These are phyloP conservation scores for Candida frijolesensis DNA, from an alignment of 1,139 yeast species.

Conservation along the genomic window DNA sequence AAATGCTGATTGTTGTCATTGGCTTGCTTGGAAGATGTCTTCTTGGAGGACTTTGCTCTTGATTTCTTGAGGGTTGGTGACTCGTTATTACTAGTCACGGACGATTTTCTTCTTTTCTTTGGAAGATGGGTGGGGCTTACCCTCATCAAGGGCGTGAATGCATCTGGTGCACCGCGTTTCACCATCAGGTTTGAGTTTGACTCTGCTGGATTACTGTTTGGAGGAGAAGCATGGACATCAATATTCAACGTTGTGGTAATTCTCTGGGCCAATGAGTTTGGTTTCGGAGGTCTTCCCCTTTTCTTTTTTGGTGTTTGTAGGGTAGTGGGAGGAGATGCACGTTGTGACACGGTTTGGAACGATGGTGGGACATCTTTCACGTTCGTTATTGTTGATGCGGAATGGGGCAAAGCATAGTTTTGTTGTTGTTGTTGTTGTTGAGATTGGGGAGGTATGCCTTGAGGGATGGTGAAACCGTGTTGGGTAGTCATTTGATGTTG, in stretches of 20 bases:
- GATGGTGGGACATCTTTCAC: slow-evolving; percentile 3
- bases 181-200: slow-evolving; percentile 43
- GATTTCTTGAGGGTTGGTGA: slow-evolving; percentile 17
- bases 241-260: slow-evolving; percentile 48
- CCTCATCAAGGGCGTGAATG: slow-evolving; percentile 50
- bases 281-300: slow-evolving; percentile 53
- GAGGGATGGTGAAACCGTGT: slow-evolving; percentile 3
- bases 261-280: slow-evolving; percentile 40
- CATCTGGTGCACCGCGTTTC: slow-evolving; percentile 48
- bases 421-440: slow-evolving; percentile 3
- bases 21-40: neutral
- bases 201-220: slow-evolving; percentile 35
- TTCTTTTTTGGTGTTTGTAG: slow-evolving; percentile 36
- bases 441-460: slow-evolving; percentile 7
- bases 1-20: slow-evolving; percentile 10
- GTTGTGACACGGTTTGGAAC: neutral
- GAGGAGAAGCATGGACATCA: slow-evolving; percentile 41
- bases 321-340: neutral
- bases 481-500: neutral
- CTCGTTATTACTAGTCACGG: slow-evolving; percentile 2
- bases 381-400: slow-evolving; percentile 2
- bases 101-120: slow-evolving; percentile 19
- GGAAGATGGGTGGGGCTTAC: slow-evolving; percentile 33
- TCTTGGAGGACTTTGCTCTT: slow-evolving; percentile 11
- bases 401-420: slow-evolving; percentile 3